Percentiles rank a stretch among this genome's conserved stretches.
phyloP scores from a whole-genome alignment of 805 yeast genomes.

The Komagataella pastoris region DNA sequence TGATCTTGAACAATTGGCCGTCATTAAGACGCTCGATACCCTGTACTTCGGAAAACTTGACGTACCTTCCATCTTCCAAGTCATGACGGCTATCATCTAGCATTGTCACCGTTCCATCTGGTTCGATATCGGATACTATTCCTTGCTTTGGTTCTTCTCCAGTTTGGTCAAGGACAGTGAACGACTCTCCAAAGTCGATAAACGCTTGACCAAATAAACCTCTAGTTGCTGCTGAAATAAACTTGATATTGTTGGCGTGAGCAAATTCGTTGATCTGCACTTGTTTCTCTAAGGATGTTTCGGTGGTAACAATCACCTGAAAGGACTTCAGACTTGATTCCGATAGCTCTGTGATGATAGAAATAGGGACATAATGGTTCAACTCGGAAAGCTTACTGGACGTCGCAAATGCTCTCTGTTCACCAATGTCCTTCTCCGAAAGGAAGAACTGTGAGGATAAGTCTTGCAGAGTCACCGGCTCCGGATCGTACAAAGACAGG shows the following conservation, averaged over 20 bases:
- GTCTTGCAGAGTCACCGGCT: constrained; percentile 50
- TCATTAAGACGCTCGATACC: constrained; percentile 68
- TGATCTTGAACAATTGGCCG: constrained; percentile 61
- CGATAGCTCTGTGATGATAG: constrained; percentile 43
- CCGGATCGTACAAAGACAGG: constrained; percentile 73
- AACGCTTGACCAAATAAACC: constrained; percentile 86
- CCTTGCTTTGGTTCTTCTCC: constrained; percentile 92
- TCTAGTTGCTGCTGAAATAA: constrained; percentile 67
- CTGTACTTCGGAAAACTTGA: constrained; percentile 73
- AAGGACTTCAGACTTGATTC: constrained; percentile 40
- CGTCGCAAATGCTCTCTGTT: constrained; percentile 63
- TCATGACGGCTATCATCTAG: constrained; percentile 90
- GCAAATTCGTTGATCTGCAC: constrained; percentile 63
- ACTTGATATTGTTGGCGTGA: constrained; percentile 62
- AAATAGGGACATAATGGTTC: constrained; percentile 82
- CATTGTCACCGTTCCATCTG: constrained; percentile 84
- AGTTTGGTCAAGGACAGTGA: constrained; percentile 69
- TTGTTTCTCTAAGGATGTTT: constrained; percentile 58
- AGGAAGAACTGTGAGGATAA: constrained; percentile 86
- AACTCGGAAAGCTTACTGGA: constrained; percentile 61
- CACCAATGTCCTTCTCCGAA: constrained; percentile 58
- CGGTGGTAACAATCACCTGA: constrained; percentile 82
- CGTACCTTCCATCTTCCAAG: constrained; percentile 82
- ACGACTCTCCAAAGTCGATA: constrained; percentile 79
- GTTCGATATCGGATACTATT: constrained; percentile 79